phyloP scores from a whole-genome alignment of 2,329 filamentous ascomycete species.

The Malbranchea cinnamomea region DNA sequence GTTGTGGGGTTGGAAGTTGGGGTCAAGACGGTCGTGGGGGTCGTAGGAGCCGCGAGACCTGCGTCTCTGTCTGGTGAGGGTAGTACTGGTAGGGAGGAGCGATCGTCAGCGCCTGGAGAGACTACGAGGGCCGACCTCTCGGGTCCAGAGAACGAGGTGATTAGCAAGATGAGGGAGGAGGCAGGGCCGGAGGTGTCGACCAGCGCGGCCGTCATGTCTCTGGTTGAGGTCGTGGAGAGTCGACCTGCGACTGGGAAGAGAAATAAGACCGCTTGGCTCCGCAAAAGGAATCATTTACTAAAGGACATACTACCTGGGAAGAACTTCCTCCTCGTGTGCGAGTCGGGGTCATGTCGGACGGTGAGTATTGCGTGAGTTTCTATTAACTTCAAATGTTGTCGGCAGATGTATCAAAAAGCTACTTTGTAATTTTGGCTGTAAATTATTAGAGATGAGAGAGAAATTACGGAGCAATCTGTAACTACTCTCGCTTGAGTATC shows the following conservation, averaged over 20 bases:
- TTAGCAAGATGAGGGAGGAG: slow-evolving; percentile 20
- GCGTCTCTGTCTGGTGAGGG: slow-evolving; percentile 10
- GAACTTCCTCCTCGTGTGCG: slow-evolving; percentile 26
- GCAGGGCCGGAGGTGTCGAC: slow-evolving; percentile 19
- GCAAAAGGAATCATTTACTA: slow-evolving; percentile 21
- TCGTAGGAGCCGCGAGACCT: slow-evolving; percentile 31
- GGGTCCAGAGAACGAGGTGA: slow-evolving; percentile 15
- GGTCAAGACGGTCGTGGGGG: slow-evolving; percentile 43
- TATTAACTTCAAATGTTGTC: too few relatives aligned
- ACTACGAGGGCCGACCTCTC: slow-evolving; percentile 7
- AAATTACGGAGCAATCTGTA: too few relatives aligned
- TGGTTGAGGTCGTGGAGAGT: slow-evolving; percentile 19
- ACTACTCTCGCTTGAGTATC: too few relatives aligned
- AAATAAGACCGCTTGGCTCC: slow-evolving; percentile 25
- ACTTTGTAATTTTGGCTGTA: slow-evolving; percentile 1
- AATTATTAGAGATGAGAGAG: too few relatives aligned
- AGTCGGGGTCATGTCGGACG: slow-evolving; percentile 21
- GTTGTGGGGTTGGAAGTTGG: slow-evolving; percentile 65
- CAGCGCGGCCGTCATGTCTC: slow-evolving; percentile 18
- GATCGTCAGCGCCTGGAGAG: slow-evolving; percentile 10
- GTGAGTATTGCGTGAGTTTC: slow-evolving; percentile 19
- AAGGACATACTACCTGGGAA: slow-evolving; percentile 24
- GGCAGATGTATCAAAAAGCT: too few relatives aligned
- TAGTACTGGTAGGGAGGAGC: slow-evolving; percentile 8
- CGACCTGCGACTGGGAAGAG: slow-evolving; percentile 17